These are phyloP conservation scores for Ramularia endophylla DNA, from an alignment of 2,329 filamentous ascomycete species.

Conservation along the genomic window DNA sequence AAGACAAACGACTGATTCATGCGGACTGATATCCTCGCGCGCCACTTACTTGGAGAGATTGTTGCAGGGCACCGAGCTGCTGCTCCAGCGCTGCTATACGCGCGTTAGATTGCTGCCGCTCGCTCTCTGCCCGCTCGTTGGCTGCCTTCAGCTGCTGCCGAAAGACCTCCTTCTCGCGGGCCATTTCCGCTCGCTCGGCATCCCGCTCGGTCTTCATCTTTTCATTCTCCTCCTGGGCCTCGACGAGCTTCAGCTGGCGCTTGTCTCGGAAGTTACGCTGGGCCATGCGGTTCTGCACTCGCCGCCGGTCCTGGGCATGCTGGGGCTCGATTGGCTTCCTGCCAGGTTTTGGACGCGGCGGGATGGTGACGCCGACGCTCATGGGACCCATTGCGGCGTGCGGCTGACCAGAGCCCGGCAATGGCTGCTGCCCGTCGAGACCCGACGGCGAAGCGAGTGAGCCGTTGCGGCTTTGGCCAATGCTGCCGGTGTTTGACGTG, in stretches of 20 bases:
- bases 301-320: slow-evolving; percentile 85
- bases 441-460: too few relatives aligned
- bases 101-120: slow-evolving; percentile 2
- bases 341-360: slow-evolving; percentile 57
- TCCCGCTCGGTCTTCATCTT: slow-evolving; percentile 34
- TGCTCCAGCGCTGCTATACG: slow-evolving; percentile 2
- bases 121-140: slow-evolving; percentile 4
- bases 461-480: too few relatives aligned
- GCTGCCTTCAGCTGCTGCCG: slow-evolving; percentile 3
- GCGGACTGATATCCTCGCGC: too few relatives aligned
- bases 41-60: too few relatives aligned
- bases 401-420: too few relatives aligned
- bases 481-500: too few relatives aligned
- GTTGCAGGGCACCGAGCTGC: background rate
- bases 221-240: slow-evolving; percentile 29
- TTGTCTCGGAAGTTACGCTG: slow-evolving; percentile 87
- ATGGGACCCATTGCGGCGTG: slow-evolving; percentile 30
- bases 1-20: too few relatives aligned
- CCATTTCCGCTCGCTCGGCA: background rate
- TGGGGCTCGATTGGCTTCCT: slow-evolving; percentile 75
- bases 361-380: slow-evolving; percentile 33
- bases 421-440: too few relatives aligned
- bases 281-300: slow-evolving; percentile 88
- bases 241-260: slow-evolving; percentile 69
- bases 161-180: background rate